Evolutionary conservation across 2,329 filamentous ascomycete species (phyloP), one percentile per base, ranked within the genome.

Genomic region (Paracamarosporium sp.): DNA sequence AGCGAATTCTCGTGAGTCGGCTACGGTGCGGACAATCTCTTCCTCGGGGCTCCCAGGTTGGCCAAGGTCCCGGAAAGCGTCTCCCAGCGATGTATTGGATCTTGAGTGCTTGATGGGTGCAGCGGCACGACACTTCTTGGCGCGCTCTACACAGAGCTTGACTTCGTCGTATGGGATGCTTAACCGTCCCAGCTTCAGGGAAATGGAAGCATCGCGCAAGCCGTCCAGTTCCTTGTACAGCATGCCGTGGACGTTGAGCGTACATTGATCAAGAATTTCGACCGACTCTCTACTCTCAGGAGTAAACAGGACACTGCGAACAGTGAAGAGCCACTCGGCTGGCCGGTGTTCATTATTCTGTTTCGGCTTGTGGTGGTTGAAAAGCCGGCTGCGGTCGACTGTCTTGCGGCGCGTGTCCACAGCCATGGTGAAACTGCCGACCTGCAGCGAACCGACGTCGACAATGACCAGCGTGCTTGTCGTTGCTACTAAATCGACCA

Each of bases 131-230:
- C 77, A 72, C 38, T 75, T 63, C 57, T 80, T 85, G 59, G 85
- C 86, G 50, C 83, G 83, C 25, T 83, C 79, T 33, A 84, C 74
- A 71, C 89, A 92, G 17, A 83, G 81, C 54, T 85, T 82, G 41
- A 98, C 80, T 71, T 98, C 93, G 70, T 99, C 95, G 70, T 91
- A 93, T 0, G 95, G 95, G 17, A 99, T 83, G 72, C 96, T 93
- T 13, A 99, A 83, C 53, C 94, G 88, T 15, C 96, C 95, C 35
- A 97, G 83, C 77, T 99, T 99, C 62, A 98, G 81, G 0, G 93
- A 90, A 59, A 99, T 88, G 1, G 93, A 92, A 0, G 93, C 91
- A 80, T 99, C 95, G 57, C 92, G 88, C 30, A 99, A 83, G 0
- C 94, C 95, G 62, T 97, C 92, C 43, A 92, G 81, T 35, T 93